Evolutionary conservation across 225 moss, liverwort and hornwort species (phyloP), one percentile per base, ranked within the genome.

Genomic region (Pseudisothecium myosuroides): DNA sequence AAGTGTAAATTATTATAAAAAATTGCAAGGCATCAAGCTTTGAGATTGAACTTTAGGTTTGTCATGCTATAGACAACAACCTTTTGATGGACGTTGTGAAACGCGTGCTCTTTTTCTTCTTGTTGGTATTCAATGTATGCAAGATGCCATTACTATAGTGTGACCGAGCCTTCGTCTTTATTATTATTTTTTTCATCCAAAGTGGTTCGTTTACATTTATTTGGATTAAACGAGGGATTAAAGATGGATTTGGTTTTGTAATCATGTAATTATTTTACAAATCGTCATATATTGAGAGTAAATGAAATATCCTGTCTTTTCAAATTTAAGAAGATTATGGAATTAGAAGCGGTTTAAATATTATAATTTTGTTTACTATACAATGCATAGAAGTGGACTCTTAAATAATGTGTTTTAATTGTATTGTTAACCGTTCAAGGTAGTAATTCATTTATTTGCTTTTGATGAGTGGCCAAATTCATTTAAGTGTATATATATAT

Each of bases 381-480:
- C 27, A 43, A 43, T 43, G 16, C 3, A 72, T 41, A 0, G 27
- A 74, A 74, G 18, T 29, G 2, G 26, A 5, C n/a, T 5, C 29
- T 0, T 47, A 1, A 6, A 4, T 47, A 29, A 10, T 2, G 6
- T 18, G 1, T 18, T 28, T 74, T 31, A 47, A 29, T 74, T 47
- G 6, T 47, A 29, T 18, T 47, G 4, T 17, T 11, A 18, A 29
- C 0, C 0, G 0, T 18, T 47, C 6, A 29, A 27, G 10, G 4
- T 27, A 27, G 3, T 26, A 0, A 10, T 47, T 47, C 7, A 73
- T 73, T 73, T 73, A 2, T 28, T 7, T 24, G 15, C 26, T 71
- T 73, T 10, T 17, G 3, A 45, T 29, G 28, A 73, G 0, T 45
- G 2, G 11, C 1, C 0, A 4, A 47, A 73, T 0, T 45, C 27